phyloP scores from a whole-genome alignment of 768 basidiomycete species.

The Russula brevipes region DNA sequence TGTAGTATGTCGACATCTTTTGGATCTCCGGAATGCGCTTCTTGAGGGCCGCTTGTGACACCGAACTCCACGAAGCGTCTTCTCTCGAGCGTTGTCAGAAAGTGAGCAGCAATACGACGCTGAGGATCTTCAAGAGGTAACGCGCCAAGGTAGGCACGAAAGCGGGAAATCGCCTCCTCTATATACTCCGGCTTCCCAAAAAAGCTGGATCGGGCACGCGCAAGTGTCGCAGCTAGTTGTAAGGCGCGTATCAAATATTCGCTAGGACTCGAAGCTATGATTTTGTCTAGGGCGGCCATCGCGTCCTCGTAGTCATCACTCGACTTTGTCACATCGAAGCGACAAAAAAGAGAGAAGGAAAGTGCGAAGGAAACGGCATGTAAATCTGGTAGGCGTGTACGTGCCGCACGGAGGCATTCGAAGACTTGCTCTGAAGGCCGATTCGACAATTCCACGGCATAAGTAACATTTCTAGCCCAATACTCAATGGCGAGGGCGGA shows the following conservation, averaged over 20 bases:
- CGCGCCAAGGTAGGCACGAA: neutral
- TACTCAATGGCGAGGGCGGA: no score
- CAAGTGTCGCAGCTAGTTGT: neutral
- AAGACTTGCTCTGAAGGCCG: neutral
- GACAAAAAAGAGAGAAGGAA: neutral
- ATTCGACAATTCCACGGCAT: no score
- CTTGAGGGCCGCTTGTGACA: neutral
- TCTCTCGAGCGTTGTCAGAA: neutral
- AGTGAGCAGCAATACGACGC: neutral
- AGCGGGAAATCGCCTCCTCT: neutral
- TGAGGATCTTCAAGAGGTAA: neutral
- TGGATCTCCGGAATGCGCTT: neutral
- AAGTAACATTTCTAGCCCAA: neutral
- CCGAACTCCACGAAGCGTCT: neutral
- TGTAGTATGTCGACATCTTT: neutral
- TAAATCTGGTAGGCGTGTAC: neutral
- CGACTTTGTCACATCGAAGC: neutral
- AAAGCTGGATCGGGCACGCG: neutral
- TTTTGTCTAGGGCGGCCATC: neutral
- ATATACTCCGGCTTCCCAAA: neutral
- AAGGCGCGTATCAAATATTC: neutral
- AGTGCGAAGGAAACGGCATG: neutral
- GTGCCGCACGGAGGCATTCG: neutral
- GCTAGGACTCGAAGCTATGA: neutral
- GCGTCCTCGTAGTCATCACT: neutral